Conservation (phyloP, 202 grass and related monocot species). For the Hordeum pubiflorum region DNA sequence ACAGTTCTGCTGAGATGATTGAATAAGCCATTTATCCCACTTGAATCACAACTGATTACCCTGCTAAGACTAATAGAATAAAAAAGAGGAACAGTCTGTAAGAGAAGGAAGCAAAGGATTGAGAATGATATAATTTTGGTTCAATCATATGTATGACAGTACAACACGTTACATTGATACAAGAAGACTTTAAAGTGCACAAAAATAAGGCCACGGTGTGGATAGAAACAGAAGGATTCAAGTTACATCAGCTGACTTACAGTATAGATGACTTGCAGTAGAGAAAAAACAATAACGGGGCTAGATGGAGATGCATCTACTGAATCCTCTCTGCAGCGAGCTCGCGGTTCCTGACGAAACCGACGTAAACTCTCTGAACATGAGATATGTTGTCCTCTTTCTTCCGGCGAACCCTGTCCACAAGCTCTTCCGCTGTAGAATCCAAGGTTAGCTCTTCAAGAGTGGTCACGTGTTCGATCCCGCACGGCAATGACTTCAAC, state of each 20-base stretch:
- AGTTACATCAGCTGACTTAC: not conserved
- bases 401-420: not conserved
- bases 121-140: not conserved
- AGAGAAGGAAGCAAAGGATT: not conserved
- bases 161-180: no score
- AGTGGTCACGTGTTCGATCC: not conserved
- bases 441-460: constrained; percentile 7
- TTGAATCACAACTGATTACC: not conserved
- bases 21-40: not conserved
- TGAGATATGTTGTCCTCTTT: not conserved
- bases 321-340: constrained; percentile 6
- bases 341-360: not conserved
- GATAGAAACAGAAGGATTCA: not conserved
- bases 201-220: not conserved
- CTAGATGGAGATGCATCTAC: not conserved
- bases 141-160: not conserved
- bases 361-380: not conserved
- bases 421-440: not conserved
- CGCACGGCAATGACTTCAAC: not conserved
- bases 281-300: not conserved
- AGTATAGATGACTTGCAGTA: not conserved
- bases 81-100: not conserved
- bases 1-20: not conserved
- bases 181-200: no score
- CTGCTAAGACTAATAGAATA: not conserved